Conservation (phyloP, 2,329 filamentous ascomycete species). For the Nemania diffusa region DNA sequence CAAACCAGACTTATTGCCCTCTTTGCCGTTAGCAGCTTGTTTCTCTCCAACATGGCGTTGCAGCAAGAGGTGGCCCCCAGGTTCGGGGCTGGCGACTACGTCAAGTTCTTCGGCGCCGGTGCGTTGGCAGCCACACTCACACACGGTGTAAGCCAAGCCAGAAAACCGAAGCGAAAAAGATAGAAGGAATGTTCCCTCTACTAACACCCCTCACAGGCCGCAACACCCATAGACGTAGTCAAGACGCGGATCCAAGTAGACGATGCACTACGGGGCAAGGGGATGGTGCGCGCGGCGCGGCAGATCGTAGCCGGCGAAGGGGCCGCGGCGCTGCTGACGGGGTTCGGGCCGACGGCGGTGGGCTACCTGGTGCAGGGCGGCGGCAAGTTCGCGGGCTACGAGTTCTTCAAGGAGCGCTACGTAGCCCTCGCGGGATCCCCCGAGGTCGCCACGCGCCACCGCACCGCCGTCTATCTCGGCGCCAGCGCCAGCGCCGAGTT, state of each 20-base stretch:
- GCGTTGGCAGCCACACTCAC: constrained; percentile 63
- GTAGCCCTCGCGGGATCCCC: constrained; percentile 73
- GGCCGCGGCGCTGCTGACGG: constrained; percentile 80
- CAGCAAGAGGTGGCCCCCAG: constrained; percentile 47
- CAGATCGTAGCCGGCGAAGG: constrained; percentile 84
- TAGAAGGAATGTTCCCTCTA: background rate
- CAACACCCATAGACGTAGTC: constrained; percentile 73
- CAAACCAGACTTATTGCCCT: background rate
- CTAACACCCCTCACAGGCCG: constrained; percentile 52
- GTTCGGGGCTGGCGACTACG: constrained; percentile 58
- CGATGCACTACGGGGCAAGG: constrained; percentile 83
- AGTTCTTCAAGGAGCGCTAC: constrained; percentile 92
- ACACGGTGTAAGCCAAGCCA: constrained; percentile 56
- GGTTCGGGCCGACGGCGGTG: constrained; percentile 84
- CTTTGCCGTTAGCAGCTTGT: background rate
- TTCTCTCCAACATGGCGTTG: constrained; percentile 35
- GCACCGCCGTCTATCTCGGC: constrained; percentile 75
- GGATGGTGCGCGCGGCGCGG: constrained; percentile 81
- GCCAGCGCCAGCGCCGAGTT: constrained; percentile 76
- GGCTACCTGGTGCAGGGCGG: constrained; percentile 92
- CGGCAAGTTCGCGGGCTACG: constrained; percentile 91
- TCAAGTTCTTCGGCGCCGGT: constrained; percentile 64
- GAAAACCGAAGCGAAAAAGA: background rate
- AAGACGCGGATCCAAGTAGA: constrained; percentile 94
- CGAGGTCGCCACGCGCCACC: constrained; percentile 56